A percentile compares a stretch with the other conserved stretches of the same genome.
Conservation (phyloP, 2,329 filamentous ascomycete genomes). For the Fusarium vanettenii region DNA sequence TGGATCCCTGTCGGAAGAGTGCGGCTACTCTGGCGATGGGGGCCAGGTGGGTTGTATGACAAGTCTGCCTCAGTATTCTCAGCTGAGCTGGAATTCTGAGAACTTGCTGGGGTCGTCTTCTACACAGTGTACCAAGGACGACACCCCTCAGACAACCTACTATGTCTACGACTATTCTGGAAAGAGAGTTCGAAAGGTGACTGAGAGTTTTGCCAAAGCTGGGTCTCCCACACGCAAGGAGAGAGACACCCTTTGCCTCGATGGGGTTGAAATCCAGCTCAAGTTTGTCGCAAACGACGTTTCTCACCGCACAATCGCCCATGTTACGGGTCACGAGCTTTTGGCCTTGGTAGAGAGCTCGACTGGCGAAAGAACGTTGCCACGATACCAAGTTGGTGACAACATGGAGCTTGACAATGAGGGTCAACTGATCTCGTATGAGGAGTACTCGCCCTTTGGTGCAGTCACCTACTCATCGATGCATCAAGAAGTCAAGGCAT, state of each 20-base stretch:
- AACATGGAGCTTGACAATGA: background rate
- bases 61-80: background rate
- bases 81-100: constrained; percentile 8
- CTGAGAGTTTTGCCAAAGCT: background rate
- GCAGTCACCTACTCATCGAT: background rate
- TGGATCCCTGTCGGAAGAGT: background rate
- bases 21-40: background rate
- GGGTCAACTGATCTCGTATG: constrained; percentile 5
- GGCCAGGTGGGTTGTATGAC: constrained; percentile 4
- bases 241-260: constrained; percentile 8
- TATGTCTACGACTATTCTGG: constrained; percentile 21
- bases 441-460: constrained; percentile 9
- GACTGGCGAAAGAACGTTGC: background rate
- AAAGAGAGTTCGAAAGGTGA: constrained; percentile 12
- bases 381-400: background rate
- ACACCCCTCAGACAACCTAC: constrained; percentile 14
- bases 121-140: background rate
- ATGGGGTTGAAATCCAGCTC: background rate
- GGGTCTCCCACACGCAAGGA: background rate
- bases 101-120: background rate
- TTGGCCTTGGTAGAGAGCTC: background rate
- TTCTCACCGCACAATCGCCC: background rate
- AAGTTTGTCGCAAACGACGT: background rate
- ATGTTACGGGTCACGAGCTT: background rate
- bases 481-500: background rate